These are phyloP conservation scores for Pistacia vera DNA, from an alignment of 345 rosid genomes.

Conservation along the genomic window DNA sequence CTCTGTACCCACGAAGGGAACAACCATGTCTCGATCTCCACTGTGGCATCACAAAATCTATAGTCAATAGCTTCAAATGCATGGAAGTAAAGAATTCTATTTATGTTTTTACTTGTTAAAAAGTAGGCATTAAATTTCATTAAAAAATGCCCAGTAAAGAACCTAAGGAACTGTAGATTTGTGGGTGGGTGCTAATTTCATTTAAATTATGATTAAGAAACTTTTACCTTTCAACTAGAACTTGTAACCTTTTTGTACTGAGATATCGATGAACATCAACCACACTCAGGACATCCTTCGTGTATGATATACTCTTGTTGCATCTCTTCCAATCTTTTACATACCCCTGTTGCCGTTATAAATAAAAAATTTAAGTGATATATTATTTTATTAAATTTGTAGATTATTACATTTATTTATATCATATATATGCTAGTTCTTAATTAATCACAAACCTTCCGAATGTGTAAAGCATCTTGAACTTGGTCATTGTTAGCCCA, in stretches of 20 bases:
- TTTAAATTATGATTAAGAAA: no score
- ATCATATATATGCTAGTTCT: no score
- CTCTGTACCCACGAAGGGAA: conserved; percentile 30
- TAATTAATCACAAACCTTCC: conserved; percentile 16
- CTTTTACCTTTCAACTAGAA: conserved; percentile 28
- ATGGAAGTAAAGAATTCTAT: no score
- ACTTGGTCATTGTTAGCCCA: conserved; percentile 34
- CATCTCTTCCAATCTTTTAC: conserved; percentile 32
- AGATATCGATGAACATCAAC: conserved; percentile 30
- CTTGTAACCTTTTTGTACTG: conserved; percentile 20
- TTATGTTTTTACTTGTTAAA: no score
- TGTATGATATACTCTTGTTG: conserved; percentile 31
- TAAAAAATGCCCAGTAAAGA: no score
- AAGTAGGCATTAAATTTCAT: no score
- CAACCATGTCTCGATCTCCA: conserved; percentile 37
- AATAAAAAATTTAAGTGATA: background rate
- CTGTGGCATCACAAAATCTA: conserved; percentile 9
- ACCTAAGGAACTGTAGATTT: no score
- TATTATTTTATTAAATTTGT: background rate
- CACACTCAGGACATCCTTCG: conserved; percentile 25
- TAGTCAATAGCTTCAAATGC: background rate
- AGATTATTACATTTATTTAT: background rate
- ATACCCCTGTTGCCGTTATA: conserved; percentile 23
- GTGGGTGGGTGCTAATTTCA: no score
- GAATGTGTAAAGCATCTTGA: conserved; percentile 36